A percentile compares a stretch with the other conserved stretches of the same genome.
Evolutionary conservation across 768 basidiomycete species (phyloP).

Genomic region (Panellus pusillus): DNA sequence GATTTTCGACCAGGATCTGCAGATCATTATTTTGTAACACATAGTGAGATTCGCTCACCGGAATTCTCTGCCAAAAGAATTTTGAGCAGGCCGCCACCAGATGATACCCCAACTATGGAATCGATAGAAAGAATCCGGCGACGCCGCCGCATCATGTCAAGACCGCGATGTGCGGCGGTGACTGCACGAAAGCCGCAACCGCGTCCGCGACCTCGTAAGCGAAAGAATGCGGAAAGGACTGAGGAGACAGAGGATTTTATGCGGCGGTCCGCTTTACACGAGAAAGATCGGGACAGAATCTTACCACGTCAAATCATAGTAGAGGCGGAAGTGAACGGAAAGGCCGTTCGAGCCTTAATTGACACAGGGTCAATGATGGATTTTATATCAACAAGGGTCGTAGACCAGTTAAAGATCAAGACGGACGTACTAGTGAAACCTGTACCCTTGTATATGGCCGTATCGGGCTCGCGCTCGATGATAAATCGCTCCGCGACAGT

Average conservation of each 20-base stretch:
- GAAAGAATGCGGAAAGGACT: background rate
- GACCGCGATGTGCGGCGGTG: background rate
- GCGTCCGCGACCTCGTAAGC: background rate
- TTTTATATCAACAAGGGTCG: conserved; percentile 32
- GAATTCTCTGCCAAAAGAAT: background rate
- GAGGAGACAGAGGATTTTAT: conserved; percentile 2
- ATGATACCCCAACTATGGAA: conserved; percentile 1
- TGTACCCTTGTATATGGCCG: conserved; percentile 32
- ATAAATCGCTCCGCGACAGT: conserved; percentile 26
- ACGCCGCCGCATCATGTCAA: background rate
- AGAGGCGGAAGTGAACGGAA: background rate
- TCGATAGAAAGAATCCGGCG: background rate
- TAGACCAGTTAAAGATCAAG: conserved; percentile 30
- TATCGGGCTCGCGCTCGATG: conserved; percentile 31
- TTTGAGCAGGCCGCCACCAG: conserved; percentile 1
- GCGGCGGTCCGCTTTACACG: conserved; percentile 1
- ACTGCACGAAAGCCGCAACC: no score
- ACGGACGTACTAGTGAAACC: conserved; percentile 28
- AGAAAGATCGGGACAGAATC: conserved; percentile 1
- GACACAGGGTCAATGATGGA: conserved; percentile 29
- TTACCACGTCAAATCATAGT: conserved; percentile 5
- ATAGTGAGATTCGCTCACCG: background rate
- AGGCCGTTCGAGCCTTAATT: conserved; percentile 9
- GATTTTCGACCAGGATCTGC: conserved; percentile 6
- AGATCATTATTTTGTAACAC: conserved; percentile 8